These are phyloP conservation scores for Erysimum pusillum DNA, from an alignment of 441 rosid genomes.

Conservation along the genomic window DNA sequence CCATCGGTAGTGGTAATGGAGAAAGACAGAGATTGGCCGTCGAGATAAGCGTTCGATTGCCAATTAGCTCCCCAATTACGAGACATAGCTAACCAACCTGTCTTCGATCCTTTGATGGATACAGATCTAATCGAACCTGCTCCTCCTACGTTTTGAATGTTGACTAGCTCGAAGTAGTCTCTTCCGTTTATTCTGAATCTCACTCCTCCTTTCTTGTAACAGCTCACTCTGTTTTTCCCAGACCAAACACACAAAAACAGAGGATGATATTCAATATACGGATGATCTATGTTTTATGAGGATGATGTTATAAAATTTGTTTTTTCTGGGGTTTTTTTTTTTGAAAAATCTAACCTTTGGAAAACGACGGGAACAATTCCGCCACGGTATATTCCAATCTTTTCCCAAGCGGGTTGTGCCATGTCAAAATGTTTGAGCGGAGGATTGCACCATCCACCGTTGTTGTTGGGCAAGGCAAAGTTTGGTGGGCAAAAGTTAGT, in stretches of 20 bases:
- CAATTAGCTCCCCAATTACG: conserved; percentile 86
- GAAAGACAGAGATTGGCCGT: conserved; percentile 65
- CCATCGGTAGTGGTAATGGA: conserved; percentile 68
- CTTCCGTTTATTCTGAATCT: conserved; percentile 76
- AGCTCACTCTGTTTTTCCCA: conserved; percentile 63
- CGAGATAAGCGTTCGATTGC: conserved; percentile 73
- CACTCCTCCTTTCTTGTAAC: conserved; percentile 73
- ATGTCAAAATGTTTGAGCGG: conserved; percentile 82
- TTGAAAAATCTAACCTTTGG: conserved; percentile 54
- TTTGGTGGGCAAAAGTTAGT: conserved; percentile 86
- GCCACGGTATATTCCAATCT: conserved; percentile 70
- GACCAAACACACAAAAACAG: neutral
- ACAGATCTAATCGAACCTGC: conserved; percentile 64
- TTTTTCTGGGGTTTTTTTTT: neutral
- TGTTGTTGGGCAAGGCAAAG: conserved; percentile 58
- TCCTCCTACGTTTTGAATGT: conserved; percentile 65
- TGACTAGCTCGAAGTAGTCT: conserved; percentile 75
- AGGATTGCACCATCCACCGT: conserved; percentile 87
- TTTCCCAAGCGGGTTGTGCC: conserved; percentile 82
- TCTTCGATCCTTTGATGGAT: conserved; percentile 67
- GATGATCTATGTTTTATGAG: neutral
- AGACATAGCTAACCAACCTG: conserved; percentile 72
- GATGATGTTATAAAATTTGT: neutral
- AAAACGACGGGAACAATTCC: conserved; percentile 73
- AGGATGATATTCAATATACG: too few relatives aligned